phyloP scores from a whole-genome alignment of 108 stramenopile species.

The Fragilariopsis cylindrus region DNA sequence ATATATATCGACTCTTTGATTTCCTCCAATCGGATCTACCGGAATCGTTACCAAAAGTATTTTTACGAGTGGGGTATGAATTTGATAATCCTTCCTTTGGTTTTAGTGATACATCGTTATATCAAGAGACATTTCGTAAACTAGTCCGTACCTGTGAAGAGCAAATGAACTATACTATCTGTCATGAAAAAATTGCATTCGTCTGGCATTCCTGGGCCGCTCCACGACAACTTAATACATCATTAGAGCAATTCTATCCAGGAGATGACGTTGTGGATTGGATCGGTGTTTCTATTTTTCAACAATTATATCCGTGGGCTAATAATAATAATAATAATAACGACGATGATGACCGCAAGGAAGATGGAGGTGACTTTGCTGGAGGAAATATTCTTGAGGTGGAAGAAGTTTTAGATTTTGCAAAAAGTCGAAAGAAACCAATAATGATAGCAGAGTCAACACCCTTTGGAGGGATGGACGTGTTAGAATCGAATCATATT shows the following conservation, averaged over 20 bases:
- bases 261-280: slow-evolving; percentile 81
- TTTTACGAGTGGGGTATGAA: slow-evolving; percentile 79
- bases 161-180: slow-evolving; percentile 23
- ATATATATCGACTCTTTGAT: slow-evolving; percentile 49
- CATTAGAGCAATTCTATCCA: slow-evolving; percentile 66
- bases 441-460: slow-evolving; percentile 93
- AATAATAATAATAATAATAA: slow-evolving; percentile 7
- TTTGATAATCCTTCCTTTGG: slow-evolving; percentile 85
- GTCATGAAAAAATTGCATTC: slow-evolving; percentile 50
- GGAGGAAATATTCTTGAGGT: slow-evolving; percentile 54
- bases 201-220: slow-evolving; percentile 92
- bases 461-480: slow-evolving; percentile 77
- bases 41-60: slow-evolving; percentile 47
- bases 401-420: slow-evolving; percentile 76
- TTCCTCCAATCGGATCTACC: slow-evolving; percentile 30
- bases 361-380: slow-evolving; percentile 13
- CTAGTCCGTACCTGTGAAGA: slow-evolving; percentile 52
- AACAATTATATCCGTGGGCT: slow-evolving; percentile 76
- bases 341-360: not conserved
- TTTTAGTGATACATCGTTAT: slow-evolving; percentile 52
- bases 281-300: slow-evolving; percentile 83
- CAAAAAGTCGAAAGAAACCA: slow-evolving; percentile 47
- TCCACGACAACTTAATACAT: slow-evolving; percentile 36
- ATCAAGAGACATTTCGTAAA: slow-evolving; percentile 60
- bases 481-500: slow-evolving; percentile 3